These are phyloP conservation scores for Pseudotsuga menziesii DNA, from an alignment of 75 land plant species.

Conservation along the genomic window DNA sequence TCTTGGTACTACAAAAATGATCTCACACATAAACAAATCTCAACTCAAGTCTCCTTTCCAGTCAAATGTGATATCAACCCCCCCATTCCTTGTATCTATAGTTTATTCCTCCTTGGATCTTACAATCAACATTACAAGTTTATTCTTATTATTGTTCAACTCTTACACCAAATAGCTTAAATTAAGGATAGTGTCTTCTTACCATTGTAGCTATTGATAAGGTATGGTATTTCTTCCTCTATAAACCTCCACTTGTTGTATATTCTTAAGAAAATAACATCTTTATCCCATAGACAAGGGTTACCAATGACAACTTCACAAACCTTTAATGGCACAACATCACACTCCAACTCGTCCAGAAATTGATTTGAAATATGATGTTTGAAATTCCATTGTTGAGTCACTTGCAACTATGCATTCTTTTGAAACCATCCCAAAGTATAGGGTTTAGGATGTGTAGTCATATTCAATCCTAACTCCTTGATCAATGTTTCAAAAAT, in stretches of 20 bases:
- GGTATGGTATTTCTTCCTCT: neutral
- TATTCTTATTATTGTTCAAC: neutral
- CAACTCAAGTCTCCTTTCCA: neutral
- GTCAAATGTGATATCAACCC: neutral
- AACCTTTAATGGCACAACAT: neutral
- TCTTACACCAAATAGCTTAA: neutral
- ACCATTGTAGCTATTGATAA: neutral
- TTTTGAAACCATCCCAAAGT: neutral
- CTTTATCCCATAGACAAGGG: neutral
- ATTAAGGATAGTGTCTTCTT: neutral
- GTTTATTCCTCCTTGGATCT: neutral
- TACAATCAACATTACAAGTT: neutral
- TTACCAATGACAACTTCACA: neutral
- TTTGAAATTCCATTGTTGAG: neutral
- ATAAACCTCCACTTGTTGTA: neutral
- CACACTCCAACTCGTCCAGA: neutral
- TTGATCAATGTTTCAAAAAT: neutral
- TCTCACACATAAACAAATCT: neutral
- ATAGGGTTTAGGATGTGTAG: neutral
- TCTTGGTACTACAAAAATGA: neutral
- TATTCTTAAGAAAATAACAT: neutral
- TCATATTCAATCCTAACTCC: neutral
- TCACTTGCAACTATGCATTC: neutral
- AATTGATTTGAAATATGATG: neutral
- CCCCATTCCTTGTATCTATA: neutral